Evolutionary conservation across 768 basidiomycete genomes (phyloP).

Genomic region (Termitomyces sp.): DNA sequence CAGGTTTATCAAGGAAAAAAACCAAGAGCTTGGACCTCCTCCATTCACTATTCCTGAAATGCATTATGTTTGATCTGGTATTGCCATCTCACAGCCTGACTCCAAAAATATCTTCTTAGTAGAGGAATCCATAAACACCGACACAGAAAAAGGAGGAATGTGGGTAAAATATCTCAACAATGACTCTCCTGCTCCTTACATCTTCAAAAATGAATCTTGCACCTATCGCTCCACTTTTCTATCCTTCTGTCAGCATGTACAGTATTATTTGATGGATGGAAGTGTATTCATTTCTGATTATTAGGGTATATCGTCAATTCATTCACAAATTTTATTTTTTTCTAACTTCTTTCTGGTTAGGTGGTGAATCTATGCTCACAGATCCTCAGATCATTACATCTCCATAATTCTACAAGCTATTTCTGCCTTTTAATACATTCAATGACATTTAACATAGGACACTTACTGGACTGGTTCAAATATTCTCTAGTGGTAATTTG

Average conservation of each 20-base stretch:
- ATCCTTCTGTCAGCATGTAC: too few relatives aligned
- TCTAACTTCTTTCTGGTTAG: background rate
- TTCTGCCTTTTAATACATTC: too few relatives aligned
- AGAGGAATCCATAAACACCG: background rate
- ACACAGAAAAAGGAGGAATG: background rate
- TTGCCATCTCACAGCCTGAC: background rate
- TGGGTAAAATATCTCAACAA: too few relatives aligned
- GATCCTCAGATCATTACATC: background rate
- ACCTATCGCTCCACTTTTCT: background rate
- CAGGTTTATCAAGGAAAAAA: background rate
- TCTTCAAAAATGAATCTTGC: background rate
- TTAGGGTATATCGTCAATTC: background rate
- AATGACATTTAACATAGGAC: background rate
- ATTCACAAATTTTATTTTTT: background rate
- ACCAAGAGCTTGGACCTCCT: background rate
- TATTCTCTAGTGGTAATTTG: background rate
- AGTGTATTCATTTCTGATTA: background rate
- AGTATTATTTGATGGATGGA: background rate
- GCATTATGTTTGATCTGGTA: background rate
- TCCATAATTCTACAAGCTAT: background rate
- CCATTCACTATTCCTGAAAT: background rate
- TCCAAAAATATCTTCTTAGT: background rate
- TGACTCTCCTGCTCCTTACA: background rate
- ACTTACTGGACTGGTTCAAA: background rate
- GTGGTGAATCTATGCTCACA: background rate